phyloP scores from a whole-genome alignment of 768 basidiomycete species.

The Tremella fuciformis region DNA sequence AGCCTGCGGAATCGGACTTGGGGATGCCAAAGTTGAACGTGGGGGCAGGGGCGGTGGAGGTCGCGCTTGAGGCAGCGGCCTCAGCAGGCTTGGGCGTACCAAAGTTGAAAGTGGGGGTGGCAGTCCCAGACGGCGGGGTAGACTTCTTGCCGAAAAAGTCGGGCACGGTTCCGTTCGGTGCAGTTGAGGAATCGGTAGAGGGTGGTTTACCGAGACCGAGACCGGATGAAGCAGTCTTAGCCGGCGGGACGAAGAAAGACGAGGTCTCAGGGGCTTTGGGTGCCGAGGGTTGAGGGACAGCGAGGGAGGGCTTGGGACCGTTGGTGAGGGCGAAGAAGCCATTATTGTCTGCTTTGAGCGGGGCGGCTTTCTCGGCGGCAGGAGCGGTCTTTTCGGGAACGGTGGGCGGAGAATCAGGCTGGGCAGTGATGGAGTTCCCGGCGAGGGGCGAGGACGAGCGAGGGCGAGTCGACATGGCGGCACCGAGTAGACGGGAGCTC shows the following conservation, averaged over 20 bases:
- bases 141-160: constrained; percentile 26
- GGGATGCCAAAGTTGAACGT: constrained; percentile 13
- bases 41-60: neutral
- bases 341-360: constrained; percentile 9
- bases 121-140: constrained; percentile 15
- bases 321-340: constrained; percentile 20
- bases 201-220: constrained; percentile 31
- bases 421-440: constrained; percentile 33
- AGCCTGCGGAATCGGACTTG: neutral
- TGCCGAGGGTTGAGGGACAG: constrained; percentile 4
- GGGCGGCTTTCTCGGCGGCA: too few species aligned
- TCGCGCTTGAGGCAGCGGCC: neutral
- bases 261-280: constrained; percentile 3
- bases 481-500: constrained; percentile 25
- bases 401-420: constrained; percentile 38
- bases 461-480: constrained; percentile 25
- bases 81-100: constrained; percentile 13
- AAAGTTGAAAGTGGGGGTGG: constrained; percentile 17
- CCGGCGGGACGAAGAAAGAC: constrained; percentile 5
- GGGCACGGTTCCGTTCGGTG: constrained; percentile 6
- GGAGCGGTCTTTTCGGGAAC: constrained; percentile 1
- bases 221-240: constrained; percentile 16
- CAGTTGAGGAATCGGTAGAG: neutral
- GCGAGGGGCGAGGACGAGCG: constrained; percentile 47
- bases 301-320: constrained; percentile 8